Conservation (phyloP, 2,329 filamentous ascomycete genomes). For the Penicillium hordei region DNA sequence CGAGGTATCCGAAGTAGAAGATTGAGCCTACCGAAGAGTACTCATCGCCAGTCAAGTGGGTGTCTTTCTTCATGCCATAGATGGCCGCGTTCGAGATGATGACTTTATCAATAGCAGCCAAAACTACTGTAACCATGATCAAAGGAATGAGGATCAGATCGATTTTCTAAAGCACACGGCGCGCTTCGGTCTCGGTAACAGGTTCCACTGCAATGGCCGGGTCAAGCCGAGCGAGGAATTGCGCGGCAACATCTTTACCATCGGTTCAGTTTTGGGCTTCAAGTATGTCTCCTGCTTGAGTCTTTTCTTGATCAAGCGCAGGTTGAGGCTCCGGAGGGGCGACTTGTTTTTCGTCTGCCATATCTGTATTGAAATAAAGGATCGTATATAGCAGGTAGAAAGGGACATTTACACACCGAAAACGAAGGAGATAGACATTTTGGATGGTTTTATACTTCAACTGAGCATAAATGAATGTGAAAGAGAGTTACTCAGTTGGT, state of each 20-base stretch:
- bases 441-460: neutral
- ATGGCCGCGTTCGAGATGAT: constrained; percentile 25
- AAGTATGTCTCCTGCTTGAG: constrained; percentile 12
- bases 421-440: neutral
- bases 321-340: neutral
- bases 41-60: constrained; percentile 26
- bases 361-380: neutral
- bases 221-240: constrained; percentile 29
- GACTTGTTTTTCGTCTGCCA: neutral
- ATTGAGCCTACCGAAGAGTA: constrained; percentile 19
- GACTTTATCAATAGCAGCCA: constrained; percentile 35
- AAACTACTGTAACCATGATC: constrained; percentile 25
- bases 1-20: constrained; percentile 20
- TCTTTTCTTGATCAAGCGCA: constrained; percentile 3
- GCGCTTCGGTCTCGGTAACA: constrained; percentile 24
- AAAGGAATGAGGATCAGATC: constrained; percentile 29
- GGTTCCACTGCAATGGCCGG: constrained; percentile 22
- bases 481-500: neutral
- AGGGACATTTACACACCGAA: neutral
- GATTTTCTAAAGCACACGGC: constrained; percentile 29
- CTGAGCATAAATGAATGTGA: neutral
- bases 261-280: neutral
- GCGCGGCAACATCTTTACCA: constrained; percentile 30
- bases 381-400: neutral
- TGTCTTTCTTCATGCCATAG: constrained; percentile 18